Base-by-base conservation (phyloP, 1,284 basidiomycete genomes). In the Marasmius sp. region DNA sequence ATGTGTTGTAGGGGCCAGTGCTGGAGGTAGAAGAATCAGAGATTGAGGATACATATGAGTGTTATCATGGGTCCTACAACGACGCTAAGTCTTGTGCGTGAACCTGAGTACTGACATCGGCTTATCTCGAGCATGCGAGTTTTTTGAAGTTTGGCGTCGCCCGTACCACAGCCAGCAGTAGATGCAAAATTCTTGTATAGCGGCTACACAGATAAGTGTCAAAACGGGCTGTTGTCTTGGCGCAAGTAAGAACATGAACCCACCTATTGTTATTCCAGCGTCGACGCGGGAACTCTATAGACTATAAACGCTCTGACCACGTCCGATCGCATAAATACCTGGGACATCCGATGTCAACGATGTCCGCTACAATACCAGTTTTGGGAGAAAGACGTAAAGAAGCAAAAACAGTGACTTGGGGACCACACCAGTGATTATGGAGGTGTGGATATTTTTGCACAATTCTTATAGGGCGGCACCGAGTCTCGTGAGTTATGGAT, bases 231-330 rank as follows among this genome's bases (percentile, higher is more conserved):
- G 2, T 27, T 27, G 27, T 27, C 27, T 22, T 50, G 7, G 6
- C 7, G 45, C 45, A 22, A 62, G 6, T 51, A 57, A 43, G 4
- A 56, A 16, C 6, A 14, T 36, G 12, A 6, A 67, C 75, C 38
- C 53, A 86, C 85, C 73, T 75, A 67, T 63, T 83, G 81, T 68
- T 85, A 76, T 62, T 81, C 78, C 0, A 81, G 79, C 6, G 74
- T 74, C 0, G 84, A 78, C 43, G 85, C 56, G 2, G 83, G 80
- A 0, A 75, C 72, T 22, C 85, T 74, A 64, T 75, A n/a, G n/a
- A n/a, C n/a, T n/a, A n/a, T n/a, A n/a, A 85, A 86, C 79, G 66
- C 85, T 87, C 69, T 88, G 86, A 2, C 81, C 84, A 81, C 0
- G 80, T 78, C 11, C 75, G 71, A 64, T 84, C 85, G 6, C 85